Percentiles rank a stretch among this genome's conserved stretches.
phyloP scores from a whole-genome alignment of 2,329 filamentous ascomycete species.

The Lecanicillium sp. region DNA sequence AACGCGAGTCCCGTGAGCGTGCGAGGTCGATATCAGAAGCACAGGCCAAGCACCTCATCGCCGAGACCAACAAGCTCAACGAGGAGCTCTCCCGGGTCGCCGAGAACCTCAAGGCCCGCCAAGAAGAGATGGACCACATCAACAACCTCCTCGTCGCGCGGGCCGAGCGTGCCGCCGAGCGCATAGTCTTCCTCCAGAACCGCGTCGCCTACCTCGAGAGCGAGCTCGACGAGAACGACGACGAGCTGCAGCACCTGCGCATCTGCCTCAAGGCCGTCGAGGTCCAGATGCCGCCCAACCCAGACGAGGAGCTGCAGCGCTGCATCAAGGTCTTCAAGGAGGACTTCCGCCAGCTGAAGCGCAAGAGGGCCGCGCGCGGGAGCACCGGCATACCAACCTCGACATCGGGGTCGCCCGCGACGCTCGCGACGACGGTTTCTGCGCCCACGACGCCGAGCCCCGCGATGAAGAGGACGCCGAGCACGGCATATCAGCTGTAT shows the following conservation, averaged over 20 bases:
- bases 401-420: not conserved
- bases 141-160: conserved; percentile 54
- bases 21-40: conserved; percentile 26
- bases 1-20: conserved; percentile 21
- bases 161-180: conserved; percentile 50
- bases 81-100: conserved; percentile 45
- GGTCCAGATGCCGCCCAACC: conserved; percentile 47
- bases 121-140: conserved; percentile 59
- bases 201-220: conserved; percentile 53
- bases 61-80: conserved; percentile 37
- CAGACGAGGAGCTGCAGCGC: conserved; percentile 50
- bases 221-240: conserved; percentile 50
- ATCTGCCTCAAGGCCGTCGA: conserved; percentile 59
- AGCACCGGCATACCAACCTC: too few relatives aligned
- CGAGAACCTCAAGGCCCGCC: conserved; percentile 45
- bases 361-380: conserved; percentile 30
- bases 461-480: too few relatives aligned
- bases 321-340: conserved; percentile 57
- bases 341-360: conserved; percentile 48
- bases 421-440: not conserved
- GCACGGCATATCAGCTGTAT: too few relatives aligned
- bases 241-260: conserved; percentile 55
- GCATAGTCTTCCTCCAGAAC: conserved; percentile 54
- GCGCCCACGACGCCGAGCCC: not conserved
- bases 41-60: conserved; percentile 33